phyloP scores from a whole-genome alignment of 2,329 filamentous ascomycete genomes.

The Cryphonectria nitschkei region DNA sequence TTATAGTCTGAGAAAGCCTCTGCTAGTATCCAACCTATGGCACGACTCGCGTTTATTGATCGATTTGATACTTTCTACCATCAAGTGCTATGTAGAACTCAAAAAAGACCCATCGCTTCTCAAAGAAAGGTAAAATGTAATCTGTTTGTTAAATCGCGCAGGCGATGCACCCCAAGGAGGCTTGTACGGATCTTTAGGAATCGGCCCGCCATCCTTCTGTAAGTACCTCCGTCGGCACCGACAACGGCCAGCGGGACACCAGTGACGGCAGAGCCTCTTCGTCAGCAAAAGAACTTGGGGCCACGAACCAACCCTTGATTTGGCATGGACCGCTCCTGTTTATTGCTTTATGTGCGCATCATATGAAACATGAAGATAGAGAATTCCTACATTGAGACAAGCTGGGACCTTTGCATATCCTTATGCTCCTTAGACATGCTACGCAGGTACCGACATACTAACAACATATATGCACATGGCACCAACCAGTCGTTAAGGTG shows the following conservation, averaged over 20 bases:
- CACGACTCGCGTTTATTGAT: slow-evolving; percentile 1
- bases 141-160: slow-evolving; percentile 6
- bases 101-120: background rate
- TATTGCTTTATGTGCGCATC: background rate
- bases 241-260: background rate
- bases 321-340: background rate
- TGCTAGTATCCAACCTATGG: background rate
- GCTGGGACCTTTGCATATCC: background rate
- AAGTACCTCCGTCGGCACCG: background rate
- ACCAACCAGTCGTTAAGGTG: background rate
- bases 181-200: background rate
- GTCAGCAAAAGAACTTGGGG: background rate
- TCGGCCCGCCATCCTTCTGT: background rate
- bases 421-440: background rate
- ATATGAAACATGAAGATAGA: background rate
- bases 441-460: background rate
- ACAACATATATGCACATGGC: background rate
- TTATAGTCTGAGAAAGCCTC: background rate
- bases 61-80: background rate
- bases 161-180: background rate
- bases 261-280: background rate
- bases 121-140: background rate
- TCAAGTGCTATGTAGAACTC: background rate
- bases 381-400: background rate
- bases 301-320: background rate